Base-by-base conservation (phyloP, 2,329 filamentous ascomycete genomes). In the Fusarium phyllophilum region DNA sequence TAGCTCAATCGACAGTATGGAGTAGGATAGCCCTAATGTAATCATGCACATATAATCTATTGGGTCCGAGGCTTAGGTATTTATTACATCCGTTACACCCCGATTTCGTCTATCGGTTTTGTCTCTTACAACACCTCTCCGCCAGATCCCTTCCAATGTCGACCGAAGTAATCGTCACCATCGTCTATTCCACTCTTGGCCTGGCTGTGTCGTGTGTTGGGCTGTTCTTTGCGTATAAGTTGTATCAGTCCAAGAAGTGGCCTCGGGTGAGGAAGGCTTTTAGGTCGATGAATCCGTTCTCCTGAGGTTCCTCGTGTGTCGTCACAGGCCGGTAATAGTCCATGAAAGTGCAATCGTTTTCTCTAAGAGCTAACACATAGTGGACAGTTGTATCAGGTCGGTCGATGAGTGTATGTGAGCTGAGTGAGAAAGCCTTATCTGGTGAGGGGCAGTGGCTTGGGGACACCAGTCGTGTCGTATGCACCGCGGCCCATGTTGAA, bases 101-200 rank as follows among this genome's bases (percentile, higher is more conserved):
- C 29, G 8, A 51, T n/a, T 17, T 51, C n/a, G 18, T 34, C 1
- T 12, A 51, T 4, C 9, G 3, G 2, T 45, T 18, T 13, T 34
- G 57, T 42, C 33, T 15, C 62, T 38, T 45, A 10, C 3, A 42
- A 34, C 34, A 34, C 34, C 31, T 33, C 33, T 62, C 12, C 14
- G 12, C 14, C 5, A 6, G 6, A 60, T 46, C 12, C 41, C 15
- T 29, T n/a, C 8, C 39, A 65, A 65, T 65, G 45, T 26, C 38
- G 22, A 52, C 38, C 11, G 65, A 64, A 57, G 12, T 57, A 13
- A 52, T 48, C 17, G 39, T 57, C 31, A 41, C 29, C 6, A 51
- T 69, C 8, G 44, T 41, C 4, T 69, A 69, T 3, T 62, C 48
- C 15, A 67, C 41, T 20, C 36, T 52, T 29, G 36, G 41, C 18